Conservation (phyloP, 768 basidiomycete species). For the Leccinum truebloodii region DNA sequence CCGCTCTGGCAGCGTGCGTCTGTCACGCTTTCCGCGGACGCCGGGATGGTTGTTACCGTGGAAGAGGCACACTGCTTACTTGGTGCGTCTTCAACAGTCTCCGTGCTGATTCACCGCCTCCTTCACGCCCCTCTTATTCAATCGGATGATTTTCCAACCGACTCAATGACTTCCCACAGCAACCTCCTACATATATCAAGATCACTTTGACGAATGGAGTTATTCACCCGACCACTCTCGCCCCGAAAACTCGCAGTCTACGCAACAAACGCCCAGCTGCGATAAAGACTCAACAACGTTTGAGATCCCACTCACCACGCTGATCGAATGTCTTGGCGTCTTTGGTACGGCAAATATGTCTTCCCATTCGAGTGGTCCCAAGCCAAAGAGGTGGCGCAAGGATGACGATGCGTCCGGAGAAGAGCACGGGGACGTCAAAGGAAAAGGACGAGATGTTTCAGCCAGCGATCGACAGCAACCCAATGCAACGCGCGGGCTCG, state of each 20-base stretch:
- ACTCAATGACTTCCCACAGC: conserved; percentile 44
- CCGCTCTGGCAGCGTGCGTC: conserved; percentile 62
- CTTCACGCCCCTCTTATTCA: neutral
- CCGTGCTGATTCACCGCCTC: conserved; percentile 1
- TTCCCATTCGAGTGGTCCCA: conserved; percentile 30
- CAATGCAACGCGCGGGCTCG: conserved; percentile 39
- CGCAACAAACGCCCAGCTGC: conserved; percentile 13
- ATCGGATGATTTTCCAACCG: neutral
- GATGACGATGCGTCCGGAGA: conserved; percentile 50
- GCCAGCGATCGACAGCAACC: conserved; percentile 22
- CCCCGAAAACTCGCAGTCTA: conserved; percentile 24
- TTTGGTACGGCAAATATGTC: conserved; percentile 74
- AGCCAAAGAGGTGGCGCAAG: conserved; percentile 51
- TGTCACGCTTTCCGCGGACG: conserved; percentile 59
- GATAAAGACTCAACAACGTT: conserved; percentile 47
- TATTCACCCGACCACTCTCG: conserved; percentile 51
- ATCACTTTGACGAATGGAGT: conserved; percentile 78
- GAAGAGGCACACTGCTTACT: conserved; percentile 83
- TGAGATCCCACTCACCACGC: conserved; percentile 79
- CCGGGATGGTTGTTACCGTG: conserved; percentile 74
- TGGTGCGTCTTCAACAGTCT: conserved; percentile 47
- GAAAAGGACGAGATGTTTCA: conserved; percentile 20
- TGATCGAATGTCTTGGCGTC: conserved; percentile 91
- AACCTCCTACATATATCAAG: conserved; percentile 77
- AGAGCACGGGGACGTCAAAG: conserved; percentile 35